These are phyloP conservation scores for Starmera amethionina DNA, from an alignment of 805 yeast species.

Conservation along the genomic window DNA sequence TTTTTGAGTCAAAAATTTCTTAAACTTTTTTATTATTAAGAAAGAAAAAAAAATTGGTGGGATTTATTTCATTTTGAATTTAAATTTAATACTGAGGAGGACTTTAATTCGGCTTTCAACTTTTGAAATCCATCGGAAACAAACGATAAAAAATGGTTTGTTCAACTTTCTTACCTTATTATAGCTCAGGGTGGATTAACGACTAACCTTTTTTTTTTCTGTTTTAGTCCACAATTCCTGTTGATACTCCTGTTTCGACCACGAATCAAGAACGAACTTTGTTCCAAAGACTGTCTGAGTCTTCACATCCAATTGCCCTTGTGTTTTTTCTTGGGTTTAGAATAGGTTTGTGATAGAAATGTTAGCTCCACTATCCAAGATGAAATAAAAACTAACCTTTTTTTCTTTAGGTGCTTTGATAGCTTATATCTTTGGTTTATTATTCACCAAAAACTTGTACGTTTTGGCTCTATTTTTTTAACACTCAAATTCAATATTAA, in stretches of 20 bases:
- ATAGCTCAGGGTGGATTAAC: too few species aligned
- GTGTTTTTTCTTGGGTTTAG: slow-evolving; percentile 54
- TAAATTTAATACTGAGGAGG: too few species aligned
- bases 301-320: slow-evolving; percentile 79
- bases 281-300: slow-evolving; percentile 43
- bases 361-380: neutral
- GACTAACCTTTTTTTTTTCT: neutral
- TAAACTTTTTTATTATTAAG: too few species aligned
- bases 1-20: too few species aligned
- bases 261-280: slow-evolving; percentile 18
- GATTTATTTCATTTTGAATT: too few species aligned
- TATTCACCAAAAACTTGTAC: slow-evolving; percentile 52
- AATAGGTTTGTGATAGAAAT: slow-evolving; percentile 23
- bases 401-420: slow-evolving; percentile 38
- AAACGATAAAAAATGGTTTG: too few species aligned
- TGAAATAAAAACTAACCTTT: slow-evolving; percentile 1
- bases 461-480: slow-evolving; percentile 1
- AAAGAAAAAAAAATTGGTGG: too few species aligned
- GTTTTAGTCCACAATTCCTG: neutral
- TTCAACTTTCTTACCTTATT: too few species aligned
- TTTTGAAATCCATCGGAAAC: too few species aligned
- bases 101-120: too few species aligned
- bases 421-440: slow-evolving; percentile 60
- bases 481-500: slow-evolving; percentile 3
- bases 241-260: neutral